These are phyloP conservation scores for Chaetomium tenue DNA, from an alignment of 495 filamentous ascomycete genomes.

Conservation along the genomic window DNA sequence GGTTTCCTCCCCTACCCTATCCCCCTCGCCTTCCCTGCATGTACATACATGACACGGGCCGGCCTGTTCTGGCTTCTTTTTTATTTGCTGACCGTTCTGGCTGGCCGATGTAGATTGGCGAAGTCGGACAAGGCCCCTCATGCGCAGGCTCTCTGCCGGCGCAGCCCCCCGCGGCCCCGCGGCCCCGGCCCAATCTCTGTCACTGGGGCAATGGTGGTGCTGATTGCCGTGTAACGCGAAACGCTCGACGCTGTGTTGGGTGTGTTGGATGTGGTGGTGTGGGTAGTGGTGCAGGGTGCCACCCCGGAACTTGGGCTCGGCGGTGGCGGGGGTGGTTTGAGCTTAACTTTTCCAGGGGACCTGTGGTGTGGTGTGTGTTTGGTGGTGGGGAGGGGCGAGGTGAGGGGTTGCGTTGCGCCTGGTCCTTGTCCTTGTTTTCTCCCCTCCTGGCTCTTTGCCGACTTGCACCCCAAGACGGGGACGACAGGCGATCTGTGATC, in stretches of 20 bases:
- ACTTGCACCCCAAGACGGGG: too few relatives aligned
- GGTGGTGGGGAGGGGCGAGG: not conserved
- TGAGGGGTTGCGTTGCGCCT: not conserved
- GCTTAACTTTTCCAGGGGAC: not conserved
- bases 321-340: not conserved
- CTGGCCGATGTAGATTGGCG: constrained; percentile 23
- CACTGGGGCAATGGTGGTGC: too few relatives aligned
- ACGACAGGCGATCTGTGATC: too few relatives aligned
- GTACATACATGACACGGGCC: too few relatives aligned
- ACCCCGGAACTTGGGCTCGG: not conserved
- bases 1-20: not conserved
- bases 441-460: too few relatives aligned
- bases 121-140: constrained; percentile 11
- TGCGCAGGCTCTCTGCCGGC: not conserved
- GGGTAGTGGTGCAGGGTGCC: not conserved
- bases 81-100: constrained; percentile 8
- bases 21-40: not conserved
- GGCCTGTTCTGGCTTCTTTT: not conserved
- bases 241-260: not conserved
- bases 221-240: not conserved
- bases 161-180: constrained; percentile 11
- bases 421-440: too few relatives aligned
- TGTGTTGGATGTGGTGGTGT: not conserved
- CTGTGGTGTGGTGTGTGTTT: not conserved
- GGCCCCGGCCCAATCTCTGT: not conserved